A percentile compares a stretch with the other conserved stretches of the same genome.
These are phyloP conservation scores for Sporothrix curviconia DNA, from an alignment of 2,329 filamentous ascomycete species.

Conservation along the genomic window DNA sequence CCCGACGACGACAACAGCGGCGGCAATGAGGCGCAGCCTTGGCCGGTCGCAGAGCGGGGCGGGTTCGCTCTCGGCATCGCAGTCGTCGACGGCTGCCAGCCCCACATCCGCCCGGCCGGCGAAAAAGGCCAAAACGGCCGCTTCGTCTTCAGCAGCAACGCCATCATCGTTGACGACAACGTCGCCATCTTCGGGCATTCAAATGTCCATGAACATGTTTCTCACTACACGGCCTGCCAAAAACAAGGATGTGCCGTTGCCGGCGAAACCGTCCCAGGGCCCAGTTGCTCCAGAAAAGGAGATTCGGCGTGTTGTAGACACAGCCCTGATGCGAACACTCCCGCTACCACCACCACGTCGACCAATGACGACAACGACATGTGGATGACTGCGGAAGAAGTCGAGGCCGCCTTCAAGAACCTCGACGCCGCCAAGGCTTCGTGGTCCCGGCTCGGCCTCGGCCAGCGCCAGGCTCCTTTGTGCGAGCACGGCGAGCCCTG, in stretches of 20 bases:
- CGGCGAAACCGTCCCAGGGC: not conserved
- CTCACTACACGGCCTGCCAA: not conserved
- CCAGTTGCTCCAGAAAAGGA: not conserved
- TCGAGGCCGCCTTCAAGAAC: slow-evolving; percentile 59
- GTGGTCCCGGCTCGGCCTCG: slow-evolving; percentile 77
- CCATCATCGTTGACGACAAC: no score
- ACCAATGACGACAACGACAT: slow-evolving; percentile 17
- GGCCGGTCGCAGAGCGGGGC: not conserved
- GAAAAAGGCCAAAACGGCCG: slow-evolving; percentile 12
- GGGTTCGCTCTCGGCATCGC: not conserved
- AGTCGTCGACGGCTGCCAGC: no score
- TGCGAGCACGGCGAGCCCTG: slow-evolving; percentile 90
- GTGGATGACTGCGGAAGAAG: slow-evolving; percentile 31
- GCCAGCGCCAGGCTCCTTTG: slow-evolving; percentile 49
- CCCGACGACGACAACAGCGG: not conserved
- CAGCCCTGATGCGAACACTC: not conserved
- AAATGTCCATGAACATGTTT: slow-evolving; percentile 20
- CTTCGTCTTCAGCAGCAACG: not conserved
- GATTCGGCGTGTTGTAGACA: no score
- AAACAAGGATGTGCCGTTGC: not conserved
- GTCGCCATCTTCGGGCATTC: no score
- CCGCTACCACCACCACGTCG: not conserved
- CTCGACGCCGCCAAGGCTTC: slow-evolving; percentile 73
- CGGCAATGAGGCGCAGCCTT: not conserved
- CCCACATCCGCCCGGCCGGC: not conserved